Evolutionary conservation across 495 filamentous ascomycete genomes (phyloP), one percentile per base, ranked within the genome.

Genomic region (Annulohypoxylon stygium): DNA sequence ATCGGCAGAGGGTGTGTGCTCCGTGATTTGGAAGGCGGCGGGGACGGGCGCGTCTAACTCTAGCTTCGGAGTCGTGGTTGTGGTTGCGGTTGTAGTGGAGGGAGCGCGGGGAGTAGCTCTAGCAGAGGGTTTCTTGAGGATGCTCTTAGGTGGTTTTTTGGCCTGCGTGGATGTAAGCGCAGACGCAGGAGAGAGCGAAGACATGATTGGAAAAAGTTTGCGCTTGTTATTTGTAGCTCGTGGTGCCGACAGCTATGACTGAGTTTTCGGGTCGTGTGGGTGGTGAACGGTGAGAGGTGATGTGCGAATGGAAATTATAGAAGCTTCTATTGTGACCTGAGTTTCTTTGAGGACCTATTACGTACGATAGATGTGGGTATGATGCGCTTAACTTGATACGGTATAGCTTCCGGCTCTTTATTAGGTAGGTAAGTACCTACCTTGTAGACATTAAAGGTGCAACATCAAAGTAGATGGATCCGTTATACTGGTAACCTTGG

Each of bases 61-160:
- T 30, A 30, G 78, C 2, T 78, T 81, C 5, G 79, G 51, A 69
- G 78, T 30, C 3, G 80, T 59, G 75, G 78, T 59, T 30, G 79
- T 45, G 41, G 78, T 2, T 76, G 81, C 2, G 79, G 20, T 59
- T 34, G 78, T 45, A 11, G 41, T 45, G 2, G 41, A 5, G 14
- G 41, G 41, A n/a, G 11, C 5, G 79, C 79, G 30, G 41, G 75
- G 4, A 77, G 81, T 33, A 37, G 75, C 45, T 41, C 51, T 33
- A 8, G 58, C 16, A 33, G 39, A 64, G 16, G 80, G 54, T 33
- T 86, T 92, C 73, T 91, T 93, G 4, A 93, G 80, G 39, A 88
- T 85, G 34, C 87, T 80, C 61, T 86, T 88, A 20, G 81, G 85
- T 23, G 81, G 85, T 45, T 68, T 73, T 30, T 67, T 72, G 4